phyloP scores from a whole-genome alignment of 2,329 filamentous ascomycete species.

The Passalora sequoiae region DNA sequence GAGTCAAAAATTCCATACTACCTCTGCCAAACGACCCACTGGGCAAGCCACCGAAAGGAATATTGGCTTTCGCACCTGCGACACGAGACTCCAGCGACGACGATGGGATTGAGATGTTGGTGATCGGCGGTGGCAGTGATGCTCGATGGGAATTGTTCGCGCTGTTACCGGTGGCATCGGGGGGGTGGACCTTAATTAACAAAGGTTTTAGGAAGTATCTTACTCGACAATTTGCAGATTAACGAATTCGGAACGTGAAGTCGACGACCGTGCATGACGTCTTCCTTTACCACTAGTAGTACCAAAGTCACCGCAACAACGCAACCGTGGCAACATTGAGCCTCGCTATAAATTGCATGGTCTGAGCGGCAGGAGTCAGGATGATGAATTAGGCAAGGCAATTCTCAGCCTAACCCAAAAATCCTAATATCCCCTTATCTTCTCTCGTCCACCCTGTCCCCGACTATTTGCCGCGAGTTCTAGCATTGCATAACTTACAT shows the following conservation, averaged over 20 bases:
- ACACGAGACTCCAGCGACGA: conserved; percentile 20
- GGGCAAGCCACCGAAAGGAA: conserved; percentile 66
- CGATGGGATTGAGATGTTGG: conserved; percentile 26
- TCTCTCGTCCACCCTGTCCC: too few species aligned
- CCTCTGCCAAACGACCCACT: conserved; percentile 51
- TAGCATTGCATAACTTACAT: too few species aligned
- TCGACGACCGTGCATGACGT: neutral
- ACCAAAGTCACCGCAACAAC: too few species aligned
- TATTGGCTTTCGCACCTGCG: conserved; percentile 65
- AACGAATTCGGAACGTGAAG: conserved; percentile 5
- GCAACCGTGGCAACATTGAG: neutral
- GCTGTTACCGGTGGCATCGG: conserved; percentile 18
- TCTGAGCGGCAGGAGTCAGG: neutral
- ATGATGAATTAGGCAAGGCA: neutral
- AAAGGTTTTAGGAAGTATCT: conserved; percentile 33
- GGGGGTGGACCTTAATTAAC: conserved; percentile 27
- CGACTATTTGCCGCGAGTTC: too few species aligned
- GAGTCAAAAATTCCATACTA: conserved; percentile 33
- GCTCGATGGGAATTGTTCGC: conserved; percentile 35
- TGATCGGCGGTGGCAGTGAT: conserved; percentile 33
- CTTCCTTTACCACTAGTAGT: too few species aligned
- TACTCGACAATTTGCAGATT: conserved; percentile 33
- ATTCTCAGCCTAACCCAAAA: neutral
- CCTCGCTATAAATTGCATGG: neutral
- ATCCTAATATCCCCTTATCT: too few species aligned